Base-by-base conservation (phyloP, 1,139 yeast genomes). In the Yamadazyma triangularis region DNA sequence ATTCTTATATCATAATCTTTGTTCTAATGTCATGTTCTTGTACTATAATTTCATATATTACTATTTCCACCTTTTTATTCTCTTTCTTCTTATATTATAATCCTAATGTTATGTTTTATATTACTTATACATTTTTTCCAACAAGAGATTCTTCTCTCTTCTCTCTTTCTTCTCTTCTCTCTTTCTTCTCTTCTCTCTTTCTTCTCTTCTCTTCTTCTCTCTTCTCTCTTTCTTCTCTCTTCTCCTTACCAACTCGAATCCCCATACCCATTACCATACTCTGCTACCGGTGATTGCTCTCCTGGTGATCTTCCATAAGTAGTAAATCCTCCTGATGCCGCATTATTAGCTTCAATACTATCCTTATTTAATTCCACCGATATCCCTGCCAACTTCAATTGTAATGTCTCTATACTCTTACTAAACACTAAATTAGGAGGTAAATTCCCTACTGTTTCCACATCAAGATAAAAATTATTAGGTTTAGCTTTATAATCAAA, bases 361-460 rank as follows among this genome's bases (percentile, higher is more conserved):
- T 71, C 78, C 55, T 74, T 73, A 45, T 82, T 85, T 38, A 91
- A 65, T 41, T 91, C 94, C 51, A 85, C 77, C 30, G 91, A 79
- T 35, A 91, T 80, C 36, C 87, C 86, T 5, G 97, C 98, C 32
- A 93, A 76, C 59, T 91, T 91, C 59, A 81, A 80, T 57, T 88
- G 96, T 45, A 91, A 64, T 16, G 89, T 87, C 33, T 77, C 79
- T 41, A 93, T 79, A 31, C 95, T 88, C 48, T 89, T 77, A 29
- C 78, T 61, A 15, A 91, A 87, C 26, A 91, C 96, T 42, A 87
- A 95, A 50, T 88, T 84, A 1, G 96, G 95, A 30, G 86, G 75
- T 39, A 91, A 74, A 30, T 81, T 79, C 3, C 98, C 98, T 8
- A 88, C 85, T 0, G 97, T 85, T 58, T 91, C 99, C 12, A 93